Percentiles rank a stretch among this genome's conserved stretches.
These are phyloP conservation scores for Neonectria hederae DNA, from an alignment of 2,329 filamentous ascomycete genomes.

Conservation along the genomic window DNA sequence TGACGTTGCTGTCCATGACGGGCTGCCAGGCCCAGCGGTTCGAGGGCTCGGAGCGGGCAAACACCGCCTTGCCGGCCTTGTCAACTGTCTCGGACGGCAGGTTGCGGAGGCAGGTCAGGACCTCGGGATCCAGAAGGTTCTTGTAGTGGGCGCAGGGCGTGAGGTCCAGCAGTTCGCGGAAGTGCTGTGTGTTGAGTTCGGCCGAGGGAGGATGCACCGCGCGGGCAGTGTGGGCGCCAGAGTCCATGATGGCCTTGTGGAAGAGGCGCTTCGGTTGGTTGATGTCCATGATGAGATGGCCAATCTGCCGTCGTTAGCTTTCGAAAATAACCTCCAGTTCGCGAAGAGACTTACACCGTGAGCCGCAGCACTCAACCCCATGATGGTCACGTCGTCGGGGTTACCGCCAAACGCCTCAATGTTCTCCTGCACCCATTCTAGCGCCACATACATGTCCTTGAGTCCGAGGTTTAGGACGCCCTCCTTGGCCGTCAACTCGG, in stretches of 20 bases:
- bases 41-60: constrained; percentile 40
- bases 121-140: constrained; percentile 39
- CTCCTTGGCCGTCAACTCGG: constrained; percentile 58
- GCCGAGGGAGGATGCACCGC: constrained; percentile 41
- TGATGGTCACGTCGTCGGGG: constrained; percentile 57
- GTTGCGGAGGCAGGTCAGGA: constrained; percentile 38
- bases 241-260: constrained; percentile 47
- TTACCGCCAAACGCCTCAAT: constrained; percentile 62
- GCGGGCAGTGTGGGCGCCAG: constrained; percentile 44
- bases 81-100: constrained; percentile 40
- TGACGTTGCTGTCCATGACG: constrained; percentile 43
- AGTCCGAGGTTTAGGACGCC: constrained; percentile 64
- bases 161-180: constrained; percentile 43
- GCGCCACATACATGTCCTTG: constrained; percentile 57
- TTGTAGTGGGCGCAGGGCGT: constrained; percentile 40
- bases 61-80: constrained; percentile 42
- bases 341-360: constrained; percentile 34
- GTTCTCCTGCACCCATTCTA: constrained; percentile 63
- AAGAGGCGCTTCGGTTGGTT: constrained; percentile 45
- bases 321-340: fast-evolving
- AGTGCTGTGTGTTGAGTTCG: constrained; percentile 42
- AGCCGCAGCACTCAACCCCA: constrained; percentile 54
- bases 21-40: constrained; percentile 48
- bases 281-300: constrained; percentile 46
- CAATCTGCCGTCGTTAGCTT: constrained; percentile 34